Evolutionary conservation across 257 asterid genomes (phyloP).

Genomic region (Rauvolfia tetraphylla): DNA sequence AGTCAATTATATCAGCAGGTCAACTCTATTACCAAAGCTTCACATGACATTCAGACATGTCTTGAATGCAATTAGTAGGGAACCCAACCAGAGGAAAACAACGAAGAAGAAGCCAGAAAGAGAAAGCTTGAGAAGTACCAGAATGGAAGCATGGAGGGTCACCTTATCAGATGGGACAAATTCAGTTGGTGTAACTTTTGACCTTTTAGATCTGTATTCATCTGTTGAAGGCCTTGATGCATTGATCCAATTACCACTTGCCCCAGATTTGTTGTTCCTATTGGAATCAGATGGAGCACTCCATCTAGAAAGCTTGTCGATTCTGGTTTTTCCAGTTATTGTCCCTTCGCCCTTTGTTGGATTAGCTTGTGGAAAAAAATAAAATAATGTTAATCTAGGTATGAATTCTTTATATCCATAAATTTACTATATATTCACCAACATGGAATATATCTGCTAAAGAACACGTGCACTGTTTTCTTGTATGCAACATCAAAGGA

Average conservation of each 20-base stretch:
- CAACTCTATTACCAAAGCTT: neutral
- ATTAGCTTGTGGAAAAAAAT: slow-evolving; percentile 11
- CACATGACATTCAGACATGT: neutral
- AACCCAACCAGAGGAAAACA: neutral
- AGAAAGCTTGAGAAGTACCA: neutral
- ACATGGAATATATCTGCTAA: neutral
- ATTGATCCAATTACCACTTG: slow-evolving; percentile 30
- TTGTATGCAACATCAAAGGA: neutral
- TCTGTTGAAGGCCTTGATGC: slow-evolving; percentile 23
- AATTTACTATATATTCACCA: neutral
- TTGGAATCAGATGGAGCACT: slow-evolving; percentile 33
- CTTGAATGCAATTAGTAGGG: neutral
- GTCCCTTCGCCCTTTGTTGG: slow-evolving; percentile 33
- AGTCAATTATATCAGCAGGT: neutral
- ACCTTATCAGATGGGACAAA: slow-evolving; percentile 37
- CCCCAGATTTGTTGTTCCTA: slow-evolving; percentile 34
- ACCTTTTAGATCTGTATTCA: slow-evolving; percentile 46
- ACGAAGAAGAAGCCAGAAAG: neutral
- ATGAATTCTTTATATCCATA: neutral
- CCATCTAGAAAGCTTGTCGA: slow-evolving; percentile 37
- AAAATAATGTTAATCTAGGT: neutral
- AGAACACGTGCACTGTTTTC: neutral
- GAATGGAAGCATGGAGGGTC: neutral
- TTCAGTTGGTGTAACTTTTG: slow-evolving; percentile 33
- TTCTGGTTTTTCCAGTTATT: slow-evolving; percentile 26